phyloP scores from a whole-genome alignment of 1,284 basidiomycete genomes.

The Termitomyces sp. region DNA sequence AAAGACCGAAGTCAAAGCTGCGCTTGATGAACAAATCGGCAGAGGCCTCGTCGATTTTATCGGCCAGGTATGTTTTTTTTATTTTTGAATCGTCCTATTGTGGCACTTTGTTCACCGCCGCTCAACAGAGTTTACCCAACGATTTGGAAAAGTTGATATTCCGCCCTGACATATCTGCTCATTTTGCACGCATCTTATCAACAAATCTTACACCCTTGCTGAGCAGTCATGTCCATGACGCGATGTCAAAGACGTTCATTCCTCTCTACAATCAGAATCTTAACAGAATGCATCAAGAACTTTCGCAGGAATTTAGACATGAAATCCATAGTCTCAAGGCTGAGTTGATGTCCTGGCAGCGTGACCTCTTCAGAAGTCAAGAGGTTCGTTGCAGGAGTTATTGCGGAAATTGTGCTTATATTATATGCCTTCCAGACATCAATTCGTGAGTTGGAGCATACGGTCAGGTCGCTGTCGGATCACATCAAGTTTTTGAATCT shows the following conservation, averaged over 20 bases:
- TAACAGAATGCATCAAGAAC: conserved; percentile 68
- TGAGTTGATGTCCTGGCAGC: conserved; percentile 73
- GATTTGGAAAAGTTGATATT: conserved; percentile 74
- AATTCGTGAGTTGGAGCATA: conserved; percentile 74
- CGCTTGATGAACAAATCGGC: conserved; percentile 71
- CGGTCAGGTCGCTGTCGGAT: conserved; percentile 64
- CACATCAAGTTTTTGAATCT: conserved; percentile 73
- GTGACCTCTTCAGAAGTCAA: conserved; percentile 66
- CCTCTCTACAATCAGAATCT: conserved; percentile 70
- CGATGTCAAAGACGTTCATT: conserved; percentile 65
- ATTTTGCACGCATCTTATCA: conserved; percentile 68
- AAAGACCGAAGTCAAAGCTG: conserved; percentile 68
- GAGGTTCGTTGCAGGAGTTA: conserved; percentile 46
- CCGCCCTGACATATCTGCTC: conserved; percentile 69
- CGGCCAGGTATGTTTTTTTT: conserved; percentile 56
- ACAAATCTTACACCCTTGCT: conserved; percentile 64
- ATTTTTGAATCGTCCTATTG: conserved; percentile 2
- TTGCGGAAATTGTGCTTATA: neutral
- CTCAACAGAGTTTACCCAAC: conserved; percentile 56
- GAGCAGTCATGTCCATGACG: conserved; percentile 76
- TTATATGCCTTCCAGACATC: conserved; percentile 40
- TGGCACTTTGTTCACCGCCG: neutral
- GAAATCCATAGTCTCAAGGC: conserved; percentile 73
- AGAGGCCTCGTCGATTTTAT: conserved; percentile 66
- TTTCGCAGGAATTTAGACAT: conserved; percentile 64